Percentiles rank a stretch among this genome's conserved stretches.
Evolutionary conservation across 2,329 filamentous ascomycete species (phyloP).

Genomic region (Sporothrix curviconia): DNA sequence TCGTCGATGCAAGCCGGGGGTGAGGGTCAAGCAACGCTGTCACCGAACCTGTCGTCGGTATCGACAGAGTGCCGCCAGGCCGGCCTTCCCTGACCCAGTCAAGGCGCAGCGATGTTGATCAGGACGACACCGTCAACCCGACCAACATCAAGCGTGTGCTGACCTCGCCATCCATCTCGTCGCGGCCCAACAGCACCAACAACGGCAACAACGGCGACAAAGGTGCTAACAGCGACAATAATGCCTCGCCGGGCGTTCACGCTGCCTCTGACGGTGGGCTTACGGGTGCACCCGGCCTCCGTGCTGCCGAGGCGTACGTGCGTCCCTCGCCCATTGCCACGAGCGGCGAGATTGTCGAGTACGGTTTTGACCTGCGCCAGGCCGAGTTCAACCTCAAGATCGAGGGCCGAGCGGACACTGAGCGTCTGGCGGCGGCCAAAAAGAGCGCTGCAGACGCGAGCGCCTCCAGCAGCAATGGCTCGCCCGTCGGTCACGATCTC

Average conservation of each 20-base stretch:
- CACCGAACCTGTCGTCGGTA: no score
- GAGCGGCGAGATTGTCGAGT: slow-evolving; percentile 62
- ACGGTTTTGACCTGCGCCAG: slow-evolving; percentile 75
- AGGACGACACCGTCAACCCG: slow-evolving; percentile 60
- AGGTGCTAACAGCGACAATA: neutral
- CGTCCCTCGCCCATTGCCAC: slow-evolving; percentile 74
- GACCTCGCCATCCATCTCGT: slow-evolving; percentile 59
- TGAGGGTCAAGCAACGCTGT: no score
- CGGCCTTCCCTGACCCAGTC: slow-evolving; percentile 17
- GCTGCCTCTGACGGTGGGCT: slow-evolving; percentile 44
- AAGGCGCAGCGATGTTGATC: slow-evolving; percentile 32
- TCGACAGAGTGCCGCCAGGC: slow-evolving; percentile 25
- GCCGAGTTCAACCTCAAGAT: slow-evolving; percentile 72
- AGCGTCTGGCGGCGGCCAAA: neutral
- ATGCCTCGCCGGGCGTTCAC: no score
- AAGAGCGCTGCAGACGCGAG: neutral
- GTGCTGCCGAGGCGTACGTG: slow-evolving; percentile 88
- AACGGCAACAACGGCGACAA: neutral
- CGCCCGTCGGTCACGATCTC: neutral
- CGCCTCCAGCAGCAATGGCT: neutral
- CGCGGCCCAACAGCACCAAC: slow-evolving; percentile 37
- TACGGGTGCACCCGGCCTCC: slow-evolving; percentile 63
- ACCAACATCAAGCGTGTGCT: slow-evolving; percentile 69
- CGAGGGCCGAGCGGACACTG: slow-evolving; percentile 29
- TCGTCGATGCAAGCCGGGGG: no score